Conservation (phyloP, 805 yeast species). For the Cyberlindnera sargentensis region DNA sequence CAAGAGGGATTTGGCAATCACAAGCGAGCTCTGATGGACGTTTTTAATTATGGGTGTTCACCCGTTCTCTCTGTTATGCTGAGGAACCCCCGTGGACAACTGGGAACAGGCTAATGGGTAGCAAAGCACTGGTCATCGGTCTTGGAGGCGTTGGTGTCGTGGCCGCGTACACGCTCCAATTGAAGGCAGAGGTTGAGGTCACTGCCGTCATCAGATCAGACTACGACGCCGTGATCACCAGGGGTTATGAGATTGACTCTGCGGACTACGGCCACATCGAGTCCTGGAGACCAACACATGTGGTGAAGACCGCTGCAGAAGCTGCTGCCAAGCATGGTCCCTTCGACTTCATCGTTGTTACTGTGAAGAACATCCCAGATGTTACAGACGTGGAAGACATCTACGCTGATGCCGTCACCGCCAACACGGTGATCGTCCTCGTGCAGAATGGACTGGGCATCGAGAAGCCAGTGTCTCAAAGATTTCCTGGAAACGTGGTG, state of each 20-base stretch:
- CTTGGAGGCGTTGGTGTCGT: conserved; percentile 79
- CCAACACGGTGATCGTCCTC: conserved; percentile 43
- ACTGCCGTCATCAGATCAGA: conserved; percentile 57
- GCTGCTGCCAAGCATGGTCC: conserved; percentile 21
- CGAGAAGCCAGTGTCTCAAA: conserved; percentile 42
- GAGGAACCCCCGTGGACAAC: no score
- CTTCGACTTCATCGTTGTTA: conserved; percentile 53
- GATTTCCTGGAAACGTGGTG: conserved; percentile 44
- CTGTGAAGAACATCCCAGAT: conserved; percentile 65
- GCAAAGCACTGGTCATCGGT: conserved; percentile 52
- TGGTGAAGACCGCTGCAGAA: conserved; percentile 28
- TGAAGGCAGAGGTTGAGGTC: conserved; percentile 7
- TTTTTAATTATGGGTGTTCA: no score
- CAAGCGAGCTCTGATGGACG: no score
- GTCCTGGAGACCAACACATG: conserved; percentile 42
- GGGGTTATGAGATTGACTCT: conserved; percentile 53
- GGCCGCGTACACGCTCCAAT: conserved; percentile 50
- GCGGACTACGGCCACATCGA: conserved; percentile 47
- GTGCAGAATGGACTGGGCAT: conserved; percentile 61
- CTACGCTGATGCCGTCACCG: conserved; percentile 40
- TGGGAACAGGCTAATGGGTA: neutral
- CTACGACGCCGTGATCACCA: conserved; percentile 37
- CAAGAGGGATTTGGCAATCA: no score
- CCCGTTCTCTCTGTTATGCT: no score
- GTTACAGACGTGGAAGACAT: conserved; percentile 45